These are phyloP conservation scores for Aspergillus luchuensis DNA, from an alignment of 2,329 filamentous ascomycete species.

Conservation along the genomic window DNA sequence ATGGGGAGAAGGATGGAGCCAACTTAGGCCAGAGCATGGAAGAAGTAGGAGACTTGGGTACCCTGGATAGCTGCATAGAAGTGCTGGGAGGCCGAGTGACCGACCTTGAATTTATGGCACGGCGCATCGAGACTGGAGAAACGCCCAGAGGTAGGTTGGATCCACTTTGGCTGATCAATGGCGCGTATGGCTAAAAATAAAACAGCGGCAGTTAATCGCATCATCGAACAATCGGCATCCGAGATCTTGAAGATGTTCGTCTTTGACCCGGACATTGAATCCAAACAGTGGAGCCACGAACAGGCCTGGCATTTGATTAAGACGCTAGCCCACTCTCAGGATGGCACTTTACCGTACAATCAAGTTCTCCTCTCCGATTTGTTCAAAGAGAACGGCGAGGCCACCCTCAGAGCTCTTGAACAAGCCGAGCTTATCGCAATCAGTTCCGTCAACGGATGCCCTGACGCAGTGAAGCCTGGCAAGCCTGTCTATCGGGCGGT, in stretches of 20 bases:
- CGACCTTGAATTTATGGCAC: conserved; percentile 90
- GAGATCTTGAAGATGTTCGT: conserved; percentile 95
- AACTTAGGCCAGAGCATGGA: conserved; percentile 41
- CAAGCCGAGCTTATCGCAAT: conserved; percentile 85
- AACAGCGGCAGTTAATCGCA: conserved; percentile 75
- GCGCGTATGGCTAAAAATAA: conserved; percentile 21
- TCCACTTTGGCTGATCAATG: no score
- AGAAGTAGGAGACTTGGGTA: conserved; percentile 63
- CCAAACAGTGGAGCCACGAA: conserved; percentile 72
- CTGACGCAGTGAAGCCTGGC: conserved; percentile 74
- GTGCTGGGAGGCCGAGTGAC: conserved; percentile 88
- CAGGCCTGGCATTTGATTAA: conserved; percentile 92
- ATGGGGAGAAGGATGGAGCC: conserved; percentile 39
- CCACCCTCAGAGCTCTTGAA: conserved; percentile 75
- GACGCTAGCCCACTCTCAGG: conserved; percentile 67
- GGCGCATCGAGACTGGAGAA: conserved; percentile 84
- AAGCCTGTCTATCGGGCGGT: conserved; percentile 85
- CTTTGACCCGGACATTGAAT: conserved; percentile 58
- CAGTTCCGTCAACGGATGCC: conserved; percentile 71
- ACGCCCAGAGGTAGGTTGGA: conserved; percentile 62
- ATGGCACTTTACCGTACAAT: conserved; percentile 71
- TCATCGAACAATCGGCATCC: conserved; percentile 82
- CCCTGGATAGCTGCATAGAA: conserved; percentile 79
- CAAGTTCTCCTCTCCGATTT: conserved; percentile 76
- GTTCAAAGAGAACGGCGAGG: conserved; percentile 73